Base-by-base conservation (phyloP, 257 asterid genomes). In the Solanum acaule region DNA sequence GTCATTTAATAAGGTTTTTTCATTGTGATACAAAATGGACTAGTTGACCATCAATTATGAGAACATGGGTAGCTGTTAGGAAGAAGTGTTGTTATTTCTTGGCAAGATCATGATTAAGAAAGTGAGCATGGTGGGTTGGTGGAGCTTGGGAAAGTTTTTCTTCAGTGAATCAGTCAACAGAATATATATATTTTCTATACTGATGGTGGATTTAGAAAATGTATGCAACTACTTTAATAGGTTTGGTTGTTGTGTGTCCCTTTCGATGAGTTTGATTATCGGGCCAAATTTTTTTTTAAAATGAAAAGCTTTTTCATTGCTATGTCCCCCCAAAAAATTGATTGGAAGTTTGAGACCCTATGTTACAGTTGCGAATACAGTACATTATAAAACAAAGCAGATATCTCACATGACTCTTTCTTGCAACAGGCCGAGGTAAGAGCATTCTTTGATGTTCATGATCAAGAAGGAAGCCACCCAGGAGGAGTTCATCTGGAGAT, bases 371-470 rank as follows among this genome's bases (percentile, higher is more conserved):
- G 52, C 6, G 10, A 38, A 20, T 7, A 25, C 22, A 22, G 29
- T 27, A 42, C 29, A 31, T 14, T 27, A 65, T 63, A 23, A 31
- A 38, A 37, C 20, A 8, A 40, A 78, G 8, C 15, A 33, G 33
- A 11, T 16, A 3, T 8, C 65, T 49, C 29, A 68, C 75, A 10
- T 72, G 40, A 27, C 35, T 59, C 70, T 84, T 29, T 49, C 59
- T 86, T 67, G 83, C 31, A 29, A 87, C 93, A 95, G 98, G 96
- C 98, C 11, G 98, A 95, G 90, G 94, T 95, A 56, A 93, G 93
- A 89, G 98, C 98, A 2, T 95, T 95, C 94, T 95, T 95, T 37
- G 98, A 95, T 83, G 98, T 95, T 31, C 98, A 95, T 37, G 98
- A 95, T 86, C 98, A 94, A 94, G 98, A 95, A 89, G 98, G 98